Conservation (phyloP, 805 yeast genomes). For the Yarrowia bubula region DNA sequence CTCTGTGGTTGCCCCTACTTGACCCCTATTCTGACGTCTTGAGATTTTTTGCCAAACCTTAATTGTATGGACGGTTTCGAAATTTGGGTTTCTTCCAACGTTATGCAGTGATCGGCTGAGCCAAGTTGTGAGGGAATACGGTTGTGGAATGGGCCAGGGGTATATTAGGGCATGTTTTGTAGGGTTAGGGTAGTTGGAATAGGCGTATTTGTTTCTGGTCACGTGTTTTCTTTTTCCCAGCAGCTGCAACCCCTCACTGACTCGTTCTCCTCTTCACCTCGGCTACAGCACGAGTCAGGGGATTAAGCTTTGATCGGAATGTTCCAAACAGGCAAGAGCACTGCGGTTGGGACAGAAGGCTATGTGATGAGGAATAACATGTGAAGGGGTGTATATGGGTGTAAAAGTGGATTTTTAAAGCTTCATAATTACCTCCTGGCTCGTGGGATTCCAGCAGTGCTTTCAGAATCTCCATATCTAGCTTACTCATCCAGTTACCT, state of each 20-base stretch:
- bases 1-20: too few relatives aligned
- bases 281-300: not conserved
- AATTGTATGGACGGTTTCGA: not conserved
- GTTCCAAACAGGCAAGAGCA: not conserved
- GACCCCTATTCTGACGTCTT: too few relatives aligned
- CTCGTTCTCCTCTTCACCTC: not conserved
- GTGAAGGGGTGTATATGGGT: too few relatives aligned
- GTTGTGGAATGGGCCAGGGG: not conserved
- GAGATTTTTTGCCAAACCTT: not conserved
- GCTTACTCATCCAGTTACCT: too few relatives aligned
- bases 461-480: too few relatives aligned
- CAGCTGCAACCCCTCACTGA: not conserved
- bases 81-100: not conserved
- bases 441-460: too few relatives aligned
- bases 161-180: not conserved
- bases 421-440: too few relatives aligned
- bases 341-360: slow-evolving; percentile 21
- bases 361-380: too few relatives aligned
- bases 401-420: too few relatives aligned
- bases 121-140: slow-evolving; percentile 1
- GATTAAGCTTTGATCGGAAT: slow-evolving; percentile 1
- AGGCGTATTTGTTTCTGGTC: not conserved
- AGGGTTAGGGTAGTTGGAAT: not conserved
- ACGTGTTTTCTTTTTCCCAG: not conserved
- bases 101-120: slow-evolving; percentile 9